Base-by-base conservation (phyloP, 1,284 basidiomycete genomes). In the Stygiomarasmius scandens region DNA sequence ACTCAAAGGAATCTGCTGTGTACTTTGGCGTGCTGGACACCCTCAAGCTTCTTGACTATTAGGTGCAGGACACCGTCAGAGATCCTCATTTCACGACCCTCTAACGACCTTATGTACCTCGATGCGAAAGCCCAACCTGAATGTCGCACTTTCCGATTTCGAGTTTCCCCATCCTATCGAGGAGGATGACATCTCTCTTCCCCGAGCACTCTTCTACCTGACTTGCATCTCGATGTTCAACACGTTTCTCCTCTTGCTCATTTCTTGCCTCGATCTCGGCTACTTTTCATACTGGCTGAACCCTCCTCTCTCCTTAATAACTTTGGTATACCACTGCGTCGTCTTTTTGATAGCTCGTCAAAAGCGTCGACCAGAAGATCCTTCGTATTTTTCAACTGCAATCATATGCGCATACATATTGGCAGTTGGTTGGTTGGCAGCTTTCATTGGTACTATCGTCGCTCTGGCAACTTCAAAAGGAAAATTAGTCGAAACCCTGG, bases 351-450 rank as follows among this genome's bases (percentile, higher is more conserved):
- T 74, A 10, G 64, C 69, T 8, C 64, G 64, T n/a, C 61, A 59
- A 44, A 66, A 64, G 41, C 64, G 69, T 24, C 60, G 56, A 32
- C 58, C 61, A 41, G 60, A 65, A 8, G 58, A 66, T 12, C 71
- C 70, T 3, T 69, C 69, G n/a, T 74, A 72, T 59, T 74, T 72
- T 57, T 71, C 69, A 2, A 71, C 71, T 1, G 55, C 63, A 22
- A 52, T 71, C 41, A 61, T 74, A 50, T 68, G 62, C 29, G 69
- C 65, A 1, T 72, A 72, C 50, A 62, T 74, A 0, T 58, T 73
- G 43, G 63, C 69, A 29, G 8, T 67, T 12, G 56, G 68, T 25
- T 74, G 71, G 71, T 58, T 71, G 23, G 62, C 65, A 22, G 67
- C 69, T 32, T 69, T 69, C 57, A 65, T 70, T 20, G 53, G 66